Evolutionary conservation across 1,139 yeast species (phyloP).

Genomic region (Hyphopichia fennica): DNA sequence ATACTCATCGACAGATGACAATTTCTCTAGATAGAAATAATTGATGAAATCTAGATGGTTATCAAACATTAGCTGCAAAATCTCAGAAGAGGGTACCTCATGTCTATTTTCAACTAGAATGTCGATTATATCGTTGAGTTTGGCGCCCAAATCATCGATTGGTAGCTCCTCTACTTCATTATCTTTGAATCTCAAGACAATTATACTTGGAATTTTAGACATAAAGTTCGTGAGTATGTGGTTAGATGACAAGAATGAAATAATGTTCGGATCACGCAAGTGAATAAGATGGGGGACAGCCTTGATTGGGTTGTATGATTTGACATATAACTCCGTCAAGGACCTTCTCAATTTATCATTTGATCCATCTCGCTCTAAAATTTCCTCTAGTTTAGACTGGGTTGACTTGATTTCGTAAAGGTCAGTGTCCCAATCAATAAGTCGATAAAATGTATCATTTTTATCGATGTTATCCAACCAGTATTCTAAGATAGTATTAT

Average conservation of each 20-base stretch:
- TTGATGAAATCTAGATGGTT: slow-evolving; percentile 51
- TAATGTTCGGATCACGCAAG: slow-evolving; percentile 53
- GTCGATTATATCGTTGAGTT: slow-evolving; percentile 47
- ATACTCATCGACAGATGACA: slow-evolving; percentile 55
- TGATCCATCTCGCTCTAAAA: slow-evolving; percentile 21
- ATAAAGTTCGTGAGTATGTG: slow-evolving; percentile 60
- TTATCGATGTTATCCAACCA: slow-evolving; percentile 42
- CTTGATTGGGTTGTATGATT: slow-evolving; percentile 55
- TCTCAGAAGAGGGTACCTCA: slow-evolving; percentile 54
- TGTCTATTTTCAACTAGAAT: slow-evolving; percentile 66
- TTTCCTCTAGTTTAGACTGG: slow-evolving; percentile 49
- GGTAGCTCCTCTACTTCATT: slow-evolving; percentile 38
- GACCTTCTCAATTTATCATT: slow-evolving; percentile 40
- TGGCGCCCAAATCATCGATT: slow-evolving; percentile 38
- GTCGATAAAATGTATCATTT: slow-evolving; percentile 31
- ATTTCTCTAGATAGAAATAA: slow-evolving; percentile 59
- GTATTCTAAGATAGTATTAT: slow-evolving; percentile 51
- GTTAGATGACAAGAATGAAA: slow-evolving; percentile 57
- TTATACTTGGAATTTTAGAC: slow-evolving; percentile 50
- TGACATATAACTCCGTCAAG: slow-evolving; percentile 57
- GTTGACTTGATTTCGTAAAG: slow-evolving; percentile 52
- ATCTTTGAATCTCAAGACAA: slow-evolving; percentile 42
- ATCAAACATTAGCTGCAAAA: slow-evolving; percentile 49
- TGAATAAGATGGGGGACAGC: slow-evolving; percentile 65
- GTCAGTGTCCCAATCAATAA: slow-evolving; percentile 61